Conservation (phyloP, 208 protist genomes). For the Acanthamoeba castellanii region DNA sequence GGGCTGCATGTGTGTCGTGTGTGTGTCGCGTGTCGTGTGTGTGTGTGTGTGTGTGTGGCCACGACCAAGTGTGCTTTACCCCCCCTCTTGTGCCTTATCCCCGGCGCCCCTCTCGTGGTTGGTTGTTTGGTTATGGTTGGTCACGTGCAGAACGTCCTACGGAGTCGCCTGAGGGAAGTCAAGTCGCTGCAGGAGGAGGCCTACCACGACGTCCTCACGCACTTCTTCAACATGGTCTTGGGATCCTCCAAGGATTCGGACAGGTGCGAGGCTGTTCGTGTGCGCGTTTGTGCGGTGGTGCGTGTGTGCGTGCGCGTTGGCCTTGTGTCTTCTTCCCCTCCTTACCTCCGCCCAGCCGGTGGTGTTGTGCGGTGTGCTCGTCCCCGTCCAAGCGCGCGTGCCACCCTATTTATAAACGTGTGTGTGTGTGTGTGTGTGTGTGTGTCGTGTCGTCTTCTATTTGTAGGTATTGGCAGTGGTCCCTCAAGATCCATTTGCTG, state of each 20-base stretch:
- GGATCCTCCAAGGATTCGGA: conserved; percentile 57
- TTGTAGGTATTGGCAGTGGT: conserved; percentile 72
- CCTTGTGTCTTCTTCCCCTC: background rate
- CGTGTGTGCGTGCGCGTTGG: no score
- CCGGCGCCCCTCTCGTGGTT: no score
- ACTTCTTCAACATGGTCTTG: conserved; percentile 56
- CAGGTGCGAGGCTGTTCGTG: background rate
- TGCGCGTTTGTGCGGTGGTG: no score
- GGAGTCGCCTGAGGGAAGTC: conserved; percentile 36
- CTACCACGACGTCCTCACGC: conserved; percentile 23
- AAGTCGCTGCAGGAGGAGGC: background rate
- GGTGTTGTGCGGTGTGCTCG: background rate
- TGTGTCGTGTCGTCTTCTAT: no score
- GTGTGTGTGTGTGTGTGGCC: background rate
- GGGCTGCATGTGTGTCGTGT: no score
- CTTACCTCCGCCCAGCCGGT: background rate
- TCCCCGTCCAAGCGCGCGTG: no score
- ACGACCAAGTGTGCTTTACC: background rate
- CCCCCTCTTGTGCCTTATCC: no score
- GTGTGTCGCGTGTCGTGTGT: no score
- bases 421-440: no score
- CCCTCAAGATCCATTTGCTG: conserved; percentile 56
- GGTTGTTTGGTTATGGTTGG: no score
- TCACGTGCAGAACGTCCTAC: conserved; percentile 1
- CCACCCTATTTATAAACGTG: background rate